These are phyloP conservation scores for Saprolegnia parasitica DNA, from an alignment of 352 stramenopile species.

Conservation along the genomic window DNA sequence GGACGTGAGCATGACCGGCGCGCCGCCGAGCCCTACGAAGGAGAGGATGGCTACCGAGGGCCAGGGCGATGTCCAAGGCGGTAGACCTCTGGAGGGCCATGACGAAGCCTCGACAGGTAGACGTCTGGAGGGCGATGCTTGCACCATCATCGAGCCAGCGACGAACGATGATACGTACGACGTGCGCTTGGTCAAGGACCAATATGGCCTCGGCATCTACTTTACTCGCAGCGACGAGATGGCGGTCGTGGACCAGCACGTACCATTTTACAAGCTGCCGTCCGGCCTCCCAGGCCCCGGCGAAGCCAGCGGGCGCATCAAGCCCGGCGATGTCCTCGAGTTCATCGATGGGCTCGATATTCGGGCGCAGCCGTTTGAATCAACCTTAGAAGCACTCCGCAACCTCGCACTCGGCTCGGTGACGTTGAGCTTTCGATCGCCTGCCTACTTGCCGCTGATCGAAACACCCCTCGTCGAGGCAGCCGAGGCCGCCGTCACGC, in stretches of 20 bases:
- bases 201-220: constrained; percentile 72
- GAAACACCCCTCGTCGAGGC: neutral
- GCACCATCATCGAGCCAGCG: neutral
- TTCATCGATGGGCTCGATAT: constrained; percentile 44
- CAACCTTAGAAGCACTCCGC: constrained; percentile 61
- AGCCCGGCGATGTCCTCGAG: constrained; percentile 44
- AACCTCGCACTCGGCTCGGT: constrained; percentile 38
- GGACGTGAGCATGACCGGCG: no score
- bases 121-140: neutral
- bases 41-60: neutral
- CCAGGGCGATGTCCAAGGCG: constrained; percentile 1
- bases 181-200: constrained; percentile 48
- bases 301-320: constrained; percentile 50
- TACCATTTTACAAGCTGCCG: constrained; percentile 67
- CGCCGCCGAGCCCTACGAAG: neutral
- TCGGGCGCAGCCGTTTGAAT: constrained; percentile 35
- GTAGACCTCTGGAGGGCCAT: neutral
- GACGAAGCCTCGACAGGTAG: neutral
- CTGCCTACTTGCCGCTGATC: constrained; percentile 1
- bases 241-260: constrained; percentile 50
- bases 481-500: constrained; percentile 32
- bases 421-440: constrained; percentile 31
- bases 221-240: constrained; percentile 37
- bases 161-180: constrained; percentile 34
- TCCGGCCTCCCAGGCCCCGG: constrained; percentile 46